Evolutionary conservation across 1,284 basidiomycete species (phyloP).

Genomic region (Malassezia slooffiae): DNA sequence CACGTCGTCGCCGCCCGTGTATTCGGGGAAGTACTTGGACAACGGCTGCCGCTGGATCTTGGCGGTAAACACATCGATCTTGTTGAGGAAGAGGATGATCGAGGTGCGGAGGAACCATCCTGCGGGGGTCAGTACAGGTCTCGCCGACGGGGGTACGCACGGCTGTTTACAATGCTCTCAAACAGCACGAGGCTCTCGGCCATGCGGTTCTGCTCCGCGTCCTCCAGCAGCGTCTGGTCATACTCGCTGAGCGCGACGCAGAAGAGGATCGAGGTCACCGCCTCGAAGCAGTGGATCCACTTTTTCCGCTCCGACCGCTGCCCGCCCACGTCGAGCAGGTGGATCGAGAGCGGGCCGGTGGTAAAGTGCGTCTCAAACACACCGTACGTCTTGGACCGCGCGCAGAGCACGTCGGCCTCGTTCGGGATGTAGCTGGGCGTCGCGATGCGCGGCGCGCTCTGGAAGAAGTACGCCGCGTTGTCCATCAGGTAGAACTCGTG

Average conservation of each 20-base stretch:
- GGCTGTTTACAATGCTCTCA: slow-evolving; percentile 77
- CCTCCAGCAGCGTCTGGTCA: slow-evolving; percentile 34
- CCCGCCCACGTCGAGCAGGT: slow-evolving; percentile 43
- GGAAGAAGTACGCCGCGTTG: slow-evolving; percentile 84
- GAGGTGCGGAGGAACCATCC: slow-evolving; percentile 88
- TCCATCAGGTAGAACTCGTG: slow-evolving; percentile 96
- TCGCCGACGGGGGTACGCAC: slow-evolving; percentile 14
- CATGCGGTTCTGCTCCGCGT: slow-evolving; percentile 68
- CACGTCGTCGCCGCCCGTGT: slow-evolving; percentile 76
- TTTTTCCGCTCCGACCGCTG: slow-evolving; percentile 42
- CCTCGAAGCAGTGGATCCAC: slow-evolving; percentile 46
- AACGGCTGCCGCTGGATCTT: slow-evolving; percentile 68
- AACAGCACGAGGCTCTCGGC: slow-evolving; percentile 83
- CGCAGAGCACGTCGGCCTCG: slow-evolving; percentile 76
- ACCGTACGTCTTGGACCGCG: slow-evolving; percentile 80
- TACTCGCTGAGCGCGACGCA: slow-evolving; percentile 45
- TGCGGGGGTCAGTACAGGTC: slow-evolving; percentile 54
- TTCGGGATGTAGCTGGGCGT: slow-evolving; percentile 69
- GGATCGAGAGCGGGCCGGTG: slow-evolving; percentile 48
- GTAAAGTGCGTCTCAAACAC: slow-evolving; percentile 69
- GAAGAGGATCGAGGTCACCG: slow-evolving; percentile 41
- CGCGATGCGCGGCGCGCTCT: slow-evolving; percentile 70
- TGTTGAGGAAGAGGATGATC: slow-evolving; percentile 71
- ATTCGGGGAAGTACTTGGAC: slow-evolving; percentile 84
- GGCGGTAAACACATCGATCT: slow-evolving; percentile 88